Evolutionary conservation across 371 early-diverging fungal genomes (phyloP), one percentile per base, ranked within the genome.

Genomic region (Cokeromyces recurvatus): DNA sequence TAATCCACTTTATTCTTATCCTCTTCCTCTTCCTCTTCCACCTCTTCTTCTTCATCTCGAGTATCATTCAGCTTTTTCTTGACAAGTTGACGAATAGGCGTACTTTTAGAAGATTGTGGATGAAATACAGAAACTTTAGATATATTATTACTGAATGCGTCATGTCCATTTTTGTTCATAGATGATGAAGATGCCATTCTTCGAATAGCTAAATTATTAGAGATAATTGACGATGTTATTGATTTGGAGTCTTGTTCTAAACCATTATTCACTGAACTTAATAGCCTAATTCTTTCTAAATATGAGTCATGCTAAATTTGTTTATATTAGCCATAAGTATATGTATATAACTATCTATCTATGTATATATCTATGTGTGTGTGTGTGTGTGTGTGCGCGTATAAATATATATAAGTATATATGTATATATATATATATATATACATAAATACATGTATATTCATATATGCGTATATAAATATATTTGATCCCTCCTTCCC

Each of bases 251-350:
- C 50, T 12, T 15, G 25, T 36, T 50, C 43, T 23, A 21, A 20
- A 15, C 31, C 42, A 15, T 19, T 35, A 2, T 43, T 51, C 23
- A 51, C 38, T 14, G 51, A 23, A 43, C n/a, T 40, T 15, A 40
- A 40, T 19, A 48, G 17, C 17, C 32, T 44, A 34, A 49, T 48
- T n/a, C 55, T 43, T 32, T 55, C 55, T 24, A 49, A 48, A 39
- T 55, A 55, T 22, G 55, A 61, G 31, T 56, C 62, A 36, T 56
- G 53, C 62, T 61, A 52, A 16, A 37, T 29, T 37, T 9, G 20
- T 5, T 4, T 9, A 34, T 4, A 34, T 9, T 11, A 9, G n/a
- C 5, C 4, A 34, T 9, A 34, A n/a, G n/a, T n/a, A n/a, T n/a
- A n/a, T n/a, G n/a, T n/a, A n/a, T n/a, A n/a, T n/a, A n/a, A n/a